These are phyloP conservation scores for Berberis vulgaris DNA, from an alignment of 164 flowering plant species.

Conservation along the genomic window DNA sequence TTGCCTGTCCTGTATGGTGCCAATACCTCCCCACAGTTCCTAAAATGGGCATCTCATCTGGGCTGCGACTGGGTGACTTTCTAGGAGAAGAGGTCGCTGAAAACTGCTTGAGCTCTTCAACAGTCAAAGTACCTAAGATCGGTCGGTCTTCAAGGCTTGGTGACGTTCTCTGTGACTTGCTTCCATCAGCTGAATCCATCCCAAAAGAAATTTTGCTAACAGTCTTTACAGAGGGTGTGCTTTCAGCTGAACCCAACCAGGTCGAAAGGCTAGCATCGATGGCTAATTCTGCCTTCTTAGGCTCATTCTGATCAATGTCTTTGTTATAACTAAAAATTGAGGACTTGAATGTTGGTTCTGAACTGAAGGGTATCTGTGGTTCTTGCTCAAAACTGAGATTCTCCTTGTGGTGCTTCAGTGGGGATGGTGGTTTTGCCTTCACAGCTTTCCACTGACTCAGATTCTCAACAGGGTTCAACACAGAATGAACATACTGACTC, in stretches of 20 bases:
- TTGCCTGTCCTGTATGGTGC: constrained; percentile 32
- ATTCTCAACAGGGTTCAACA: constrained; percentile 82
- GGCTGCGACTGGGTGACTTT: constrained; percentile 68
- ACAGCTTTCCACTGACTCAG: constrained; percentile 80
- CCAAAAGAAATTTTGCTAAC: constrained; percentile 11
- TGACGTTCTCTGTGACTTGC: constrained; percentile 38
- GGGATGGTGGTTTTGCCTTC: constrained; percentile 36
- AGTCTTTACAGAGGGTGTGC: constrained; percentile 29
- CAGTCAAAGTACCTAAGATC: constrained; percentile 75
- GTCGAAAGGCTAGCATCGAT: constrained; percentile 61
- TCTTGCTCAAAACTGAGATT: constrained; percentile 34
- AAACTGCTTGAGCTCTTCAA: constrained; percentile 63
- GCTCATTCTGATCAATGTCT: constrained; percentile 4
- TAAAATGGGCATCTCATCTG: constrained; percentile 74
- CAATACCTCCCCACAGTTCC: constrained; percentile 87
- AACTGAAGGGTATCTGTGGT: constrained; percentile 30
- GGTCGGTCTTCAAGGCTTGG: constrained; percentile 62
- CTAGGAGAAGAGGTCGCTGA: constrained; percentile 60
- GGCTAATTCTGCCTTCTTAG: constrained; percentile 26
- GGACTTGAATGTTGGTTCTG: constrained; percentile 37
- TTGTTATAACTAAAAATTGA: constrained; percentile 22
- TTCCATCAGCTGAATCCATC: constrained; percentile 27
- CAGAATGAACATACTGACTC: constrained; percentile 55
- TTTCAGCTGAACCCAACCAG: constrained; percentile 63
- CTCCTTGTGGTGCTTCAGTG: constrained; percentile 53